Evolutionary conservation across 441 rosid genomes (phyloP).

Genomic region (Pelargonium myrrhifolium): DNA sequence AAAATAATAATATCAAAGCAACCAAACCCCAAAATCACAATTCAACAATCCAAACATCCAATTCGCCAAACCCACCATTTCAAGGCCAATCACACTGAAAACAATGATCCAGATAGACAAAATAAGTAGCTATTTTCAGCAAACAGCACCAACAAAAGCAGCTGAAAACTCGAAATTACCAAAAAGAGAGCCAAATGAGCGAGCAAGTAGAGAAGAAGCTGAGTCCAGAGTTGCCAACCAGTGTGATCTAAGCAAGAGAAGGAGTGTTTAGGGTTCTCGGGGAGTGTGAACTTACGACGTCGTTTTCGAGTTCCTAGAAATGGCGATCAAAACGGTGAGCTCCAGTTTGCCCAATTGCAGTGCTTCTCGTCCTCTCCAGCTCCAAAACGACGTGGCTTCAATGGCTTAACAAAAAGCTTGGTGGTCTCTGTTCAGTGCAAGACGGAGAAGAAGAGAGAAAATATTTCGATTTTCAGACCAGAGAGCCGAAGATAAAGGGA

Average conservation of each 20-base stretch:
- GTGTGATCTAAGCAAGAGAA: too few species aligned
- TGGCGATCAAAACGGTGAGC: too few species aligned
- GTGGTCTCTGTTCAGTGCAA: too few species aligned
- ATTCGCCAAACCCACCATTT: constrained; percentile 1
- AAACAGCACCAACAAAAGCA: too few species aligned
- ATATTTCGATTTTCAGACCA: too few species aligned
- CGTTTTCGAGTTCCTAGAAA: too few species aligned
- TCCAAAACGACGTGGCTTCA: background rate
- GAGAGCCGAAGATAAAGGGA: background rate
- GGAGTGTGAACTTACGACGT: too few species aligned
- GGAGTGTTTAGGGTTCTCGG: too few species aligned
- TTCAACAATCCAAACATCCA: background rate
- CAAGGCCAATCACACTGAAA: background rate
- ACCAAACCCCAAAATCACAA: background rate
- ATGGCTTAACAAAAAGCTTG: background rate
- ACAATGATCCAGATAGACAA: too few species aligned
- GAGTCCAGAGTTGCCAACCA: background rate
- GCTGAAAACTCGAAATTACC: background rate
- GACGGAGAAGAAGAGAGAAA: background rate
- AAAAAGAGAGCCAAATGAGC: background rate
- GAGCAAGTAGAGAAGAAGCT: background rate
- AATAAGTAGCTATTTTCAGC: too few species aligned
- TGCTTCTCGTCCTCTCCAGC: too few species aligned
- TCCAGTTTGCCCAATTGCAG: too few species aligned
- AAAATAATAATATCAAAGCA: background rate